These are phyloP conservation scores for Botrytis fragariae DNA, from an alignment of 2,329 filamentous ascomycete genomes.

Conservation along the genomic window DNA sequence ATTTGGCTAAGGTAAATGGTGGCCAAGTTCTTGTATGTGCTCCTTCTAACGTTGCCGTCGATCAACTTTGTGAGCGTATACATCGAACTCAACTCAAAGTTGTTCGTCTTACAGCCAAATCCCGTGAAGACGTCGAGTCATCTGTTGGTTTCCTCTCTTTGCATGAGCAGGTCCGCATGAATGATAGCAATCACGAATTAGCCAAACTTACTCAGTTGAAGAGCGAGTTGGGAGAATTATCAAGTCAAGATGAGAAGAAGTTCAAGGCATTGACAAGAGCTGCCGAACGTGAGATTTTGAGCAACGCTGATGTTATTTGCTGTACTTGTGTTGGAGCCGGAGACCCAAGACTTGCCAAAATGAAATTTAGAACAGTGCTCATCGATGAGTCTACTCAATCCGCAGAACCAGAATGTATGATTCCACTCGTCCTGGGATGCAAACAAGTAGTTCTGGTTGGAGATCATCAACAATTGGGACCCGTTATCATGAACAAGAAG, in stretches of 20 bases:
- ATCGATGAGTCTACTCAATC: conserved; percentile 99
- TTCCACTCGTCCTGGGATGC: conserved; percentile 92
- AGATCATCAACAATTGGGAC: conserved; percentile 95
- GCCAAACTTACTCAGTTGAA: conserved; percentile 92
- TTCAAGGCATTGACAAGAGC: conserved; percentile 93
- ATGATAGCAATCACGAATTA: conserved; percentile 92
- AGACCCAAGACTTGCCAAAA: conserved; percentile 90
- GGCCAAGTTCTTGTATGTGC: conserved; percentile 95
- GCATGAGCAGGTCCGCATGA: conserved; percentile 96
- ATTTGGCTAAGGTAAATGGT: conserved; percentile 90
- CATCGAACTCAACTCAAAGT: conserved; percentile 94
- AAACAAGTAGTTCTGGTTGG: conserved; percentile 99
- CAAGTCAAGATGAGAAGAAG: conserved; percentile 96
- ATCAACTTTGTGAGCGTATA: conserved; percentile 96
- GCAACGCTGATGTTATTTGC: conserved; percentile 95
- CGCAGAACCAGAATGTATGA: conserved; percentile 98
- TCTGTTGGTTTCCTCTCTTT: conserved; percentile 92
- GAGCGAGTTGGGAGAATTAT: conserved; percentile 84
- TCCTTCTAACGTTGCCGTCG: conserved; percentile 96
- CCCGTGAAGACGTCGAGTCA: conserved; percentile 97
- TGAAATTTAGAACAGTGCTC: conserved; percentile 96
- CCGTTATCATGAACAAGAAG: conserved; percentile 99
- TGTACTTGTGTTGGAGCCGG: conserved; percentile 98
- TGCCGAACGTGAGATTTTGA: conserved; percentile 91
- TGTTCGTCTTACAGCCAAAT: conserved; percentile 97